Evolutionary conservation across 257 asterid genomes (phyloP), one percentile per base, ranked within the genome.

Genomic region (Solanum lignicaule): DNA sequence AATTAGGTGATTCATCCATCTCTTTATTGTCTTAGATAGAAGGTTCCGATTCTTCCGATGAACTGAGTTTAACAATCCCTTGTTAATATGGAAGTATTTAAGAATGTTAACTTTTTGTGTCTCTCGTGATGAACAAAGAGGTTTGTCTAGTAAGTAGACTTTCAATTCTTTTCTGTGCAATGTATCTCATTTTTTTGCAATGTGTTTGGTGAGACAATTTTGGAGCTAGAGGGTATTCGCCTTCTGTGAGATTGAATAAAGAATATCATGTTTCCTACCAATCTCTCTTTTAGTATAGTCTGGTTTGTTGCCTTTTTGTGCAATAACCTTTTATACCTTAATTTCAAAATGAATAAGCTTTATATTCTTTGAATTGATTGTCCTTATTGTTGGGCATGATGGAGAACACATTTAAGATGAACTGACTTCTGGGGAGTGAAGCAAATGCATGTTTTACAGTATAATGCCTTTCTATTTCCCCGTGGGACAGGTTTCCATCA

Each of bases 401-500:
- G 39, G 69, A 81, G 85, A 81, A 81, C 32, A 46, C 29, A 29
- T 48, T 81, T 27, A 81, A 81, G 23, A 81, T 81, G 85, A 74
- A 81, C 85, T 10, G 85, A 81, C 85, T 81, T 52, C 29, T 48
- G 66, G 18, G n/a, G 29, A 29, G 69, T 27, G 33, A 43, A 43
- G 66, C 60, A 81, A 29, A 81, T 46, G 41, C 41, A 43, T 7
- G 39, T 29, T 48, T 21, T 3, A 46, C 41, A 81, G 69, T 48
- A 81, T 81, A 81, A 46, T 48, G 32, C 31, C 35, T 81, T 48
- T 81, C 69, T 81, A 48, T 29, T 48, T 20, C 69, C 27, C 41
- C 68, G 2, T 46, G 69, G 88, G 89, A 89, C 94, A 97, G 99
- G 99, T 97, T 68, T 97, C 99, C 66, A 97, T 97, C 89, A 94